Conservation (phyloP, 169 alveolate species). For the Cryptosporidium sp. region DNA sequence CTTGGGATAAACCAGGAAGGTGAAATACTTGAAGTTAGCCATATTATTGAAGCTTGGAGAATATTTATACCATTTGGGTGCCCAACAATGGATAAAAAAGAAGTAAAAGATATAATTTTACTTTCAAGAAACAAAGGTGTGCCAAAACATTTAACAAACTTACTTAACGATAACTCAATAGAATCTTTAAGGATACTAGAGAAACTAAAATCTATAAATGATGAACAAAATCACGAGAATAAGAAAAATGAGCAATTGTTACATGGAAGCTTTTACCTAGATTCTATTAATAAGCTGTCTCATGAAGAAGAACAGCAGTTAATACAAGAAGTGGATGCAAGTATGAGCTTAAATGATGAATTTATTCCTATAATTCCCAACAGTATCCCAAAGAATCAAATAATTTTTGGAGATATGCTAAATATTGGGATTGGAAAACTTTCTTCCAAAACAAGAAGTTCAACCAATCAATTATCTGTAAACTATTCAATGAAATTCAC, state of each 20-base stretch:
- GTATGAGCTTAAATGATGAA: conserved; percentile 5
- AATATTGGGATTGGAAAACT: conserved; percentile 29
- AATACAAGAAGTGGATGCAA: conserved; percentile 3
- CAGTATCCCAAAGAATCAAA: background rate
- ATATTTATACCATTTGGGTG: conserved; percentile 49
- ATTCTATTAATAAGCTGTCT: conserved; percentile 3
- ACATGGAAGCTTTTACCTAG: conserved; percentile 18
- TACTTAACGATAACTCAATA: background rate
- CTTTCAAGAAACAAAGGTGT: background rate
- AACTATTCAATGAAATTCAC: conserved; percentile 22
- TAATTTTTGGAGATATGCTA: background rate
- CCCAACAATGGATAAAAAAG: conserved; percentile 31
- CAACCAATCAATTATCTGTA: background rate
- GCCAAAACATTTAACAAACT: conserved; percentile 3
- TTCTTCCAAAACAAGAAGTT: background rate
- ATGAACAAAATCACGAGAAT: background rate
- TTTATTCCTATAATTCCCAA: background rate
- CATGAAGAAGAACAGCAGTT: conserved; percentile 1
- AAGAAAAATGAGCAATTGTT: background rate
- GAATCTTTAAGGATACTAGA: background rate
- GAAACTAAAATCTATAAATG: background rate
- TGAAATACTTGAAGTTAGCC: background rate
- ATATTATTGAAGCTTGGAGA: conserved; percentile 39
- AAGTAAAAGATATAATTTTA: background rate
- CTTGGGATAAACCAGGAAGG: background rate